Base-by-base conservation (phyloP, 2,329 filamentous ascomycete species). In the Fusarium haematococcum region DNA sequence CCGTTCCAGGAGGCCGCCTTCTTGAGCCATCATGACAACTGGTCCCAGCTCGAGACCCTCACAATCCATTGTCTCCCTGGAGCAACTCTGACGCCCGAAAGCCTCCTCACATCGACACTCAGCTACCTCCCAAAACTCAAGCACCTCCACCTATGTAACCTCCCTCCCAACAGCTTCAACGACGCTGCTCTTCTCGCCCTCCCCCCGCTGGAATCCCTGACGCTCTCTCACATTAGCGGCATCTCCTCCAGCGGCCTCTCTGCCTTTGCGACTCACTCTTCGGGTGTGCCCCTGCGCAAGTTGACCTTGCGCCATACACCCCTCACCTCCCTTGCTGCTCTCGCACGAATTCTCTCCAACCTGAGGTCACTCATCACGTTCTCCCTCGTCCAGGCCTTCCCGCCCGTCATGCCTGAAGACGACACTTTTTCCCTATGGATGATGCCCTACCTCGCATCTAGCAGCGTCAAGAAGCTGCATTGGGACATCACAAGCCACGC, bases 361-460 rank as follows among this genome's bases (percentile, higher is more conserved):
- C 84, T 92, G 3, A 78, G 79, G 23, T 81, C 81, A 2, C 85
- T 92, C 14, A 80, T 83, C 35, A 81, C 80, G 9, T 88, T 92
- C 68, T 84, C 87, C 6, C 78, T 92, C 6, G 87, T 90, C 1
- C 91, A 92, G 78, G 79, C 85, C 3, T 83, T 84, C 33, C 83
- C 89, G 2, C 91, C 90, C 0, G 79, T 85, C n/a, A 87, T 92
- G 76, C 85, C 90, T 0, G 82, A 85, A 16, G 87, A 87, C 63
- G 87, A 88, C 69, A 85, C 87, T 35, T 88, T 88, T 64, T 74
- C 79, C 6, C 87, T 92, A 65, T 91, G 88, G 84, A 87, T 92
- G 71, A 91, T 91, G 81, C 91, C 91, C 0, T 92, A 92, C 75
- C 84, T 92, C 10, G 90, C 89, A 0, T 91, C 89, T 0, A 66